Conservation (phyloP, 1,139 yeast genomes). For the Blastobotrys capitulatus region DNA sequence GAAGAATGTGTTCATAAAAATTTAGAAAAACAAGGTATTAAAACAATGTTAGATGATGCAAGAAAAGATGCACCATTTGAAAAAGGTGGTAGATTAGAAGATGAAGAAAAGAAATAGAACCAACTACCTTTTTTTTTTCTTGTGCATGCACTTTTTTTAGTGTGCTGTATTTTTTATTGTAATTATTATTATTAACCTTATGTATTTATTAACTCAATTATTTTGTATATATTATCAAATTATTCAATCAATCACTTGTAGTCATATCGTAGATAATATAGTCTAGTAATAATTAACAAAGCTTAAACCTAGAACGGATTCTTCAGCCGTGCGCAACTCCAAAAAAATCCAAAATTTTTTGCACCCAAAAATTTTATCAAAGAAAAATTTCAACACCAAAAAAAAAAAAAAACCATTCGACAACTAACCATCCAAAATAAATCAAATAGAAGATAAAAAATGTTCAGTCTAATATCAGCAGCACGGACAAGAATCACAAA, state of each 20-base stretch:
- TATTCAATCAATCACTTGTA: conserved; percentile 25
- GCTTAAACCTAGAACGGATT: no score
- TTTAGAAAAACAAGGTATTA: conserved; percentile 62
- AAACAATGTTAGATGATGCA: conserved; percentile 87
- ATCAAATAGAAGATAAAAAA: background rate
- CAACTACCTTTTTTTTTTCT: background rate
- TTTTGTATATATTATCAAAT: background rate
- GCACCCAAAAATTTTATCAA: conserved; percentile 19
- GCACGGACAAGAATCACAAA: conserved; percentile 1
- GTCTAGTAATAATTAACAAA: no score
- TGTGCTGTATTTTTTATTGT: background rate
- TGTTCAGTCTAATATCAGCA: conserved; percentile 8
- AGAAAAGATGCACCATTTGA: conserved; percentile 88
- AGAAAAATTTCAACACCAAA: background rate
- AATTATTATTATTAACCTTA: no score
- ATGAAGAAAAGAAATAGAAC: conserved; percentile 12
- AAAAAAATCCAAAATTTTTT: no score
- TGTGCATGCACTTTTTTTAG: background rate
- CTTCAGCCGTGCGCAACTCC: no score
- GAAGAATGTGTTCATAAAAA: conserved; percentile 78
- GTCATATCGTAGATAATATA: no score
- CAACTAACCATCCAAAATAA: background rate
- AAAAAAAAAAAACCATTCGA: no score
- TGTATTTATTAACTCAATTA: background rate
- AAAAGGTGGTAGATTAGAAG: conserved; percentile 45